phyloP scores from a whole-genome alignment of 371 early-diverging fungal species.

The Mortierella sp. region DNA sequence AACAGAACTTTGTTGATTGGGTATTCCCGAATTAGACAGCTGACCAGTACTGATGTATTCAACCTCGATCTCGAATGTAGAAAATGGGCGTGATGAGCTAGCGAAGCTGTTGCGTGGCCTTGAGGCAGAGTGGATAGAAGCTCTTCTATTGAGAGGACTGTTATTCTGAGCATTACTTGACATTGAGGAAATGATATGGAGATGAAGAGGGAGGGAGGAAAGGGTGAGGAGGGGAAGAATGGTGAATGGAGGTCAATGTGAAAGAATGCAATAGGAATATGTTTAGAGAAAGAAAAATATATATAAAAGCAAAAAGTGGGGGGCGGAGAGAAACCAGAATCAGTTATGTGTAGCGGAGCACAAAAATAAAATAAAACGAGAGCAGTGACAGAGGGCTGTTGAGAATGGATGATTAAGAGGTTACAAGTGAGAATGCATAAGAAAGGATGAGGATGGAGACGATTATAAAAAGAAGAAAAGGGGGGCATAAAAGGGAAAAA shows the following conservation, averaged over 20 bases:
- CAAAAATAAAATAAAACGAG: conserved; percentile 1
- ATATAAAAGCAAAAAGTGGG: neutral
- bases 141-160: conserved; percentile 26
- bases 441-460: neutral
- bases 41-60: conserved; percentile 46
- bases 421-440: neutral
- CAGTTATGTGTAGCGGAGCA: neutral
- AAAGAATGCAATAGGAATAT: neutral
- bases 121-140: conserved; percentile 12
- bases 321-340: neutral
- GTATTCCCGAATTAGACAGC: neutral
- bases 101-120: conserved; percentile 15
- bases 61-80: conserved; percentile 45
- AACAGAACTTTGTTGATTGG: neutral
- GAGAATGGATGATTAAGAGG: conserved; percentile 3
- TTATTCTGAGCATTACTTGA: conserved; percentile 13
- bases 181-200: neutral
- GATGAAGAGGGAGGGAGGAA: neutral
- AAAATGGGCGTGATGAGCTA: conserved; percentile 16
- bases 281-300: neutral
- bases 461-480: neutral
- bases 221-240: neutral
- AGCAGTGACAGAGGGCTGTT: neutral
- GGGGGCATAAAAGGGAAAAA: neutral
- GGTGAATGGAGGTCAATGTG: neutral